Evolutionary conservation across 768 basidiomycete species (phyloP), one percentile per base, ranked within the genome.

Genomic region (Scleroderma bovista): DNA sequence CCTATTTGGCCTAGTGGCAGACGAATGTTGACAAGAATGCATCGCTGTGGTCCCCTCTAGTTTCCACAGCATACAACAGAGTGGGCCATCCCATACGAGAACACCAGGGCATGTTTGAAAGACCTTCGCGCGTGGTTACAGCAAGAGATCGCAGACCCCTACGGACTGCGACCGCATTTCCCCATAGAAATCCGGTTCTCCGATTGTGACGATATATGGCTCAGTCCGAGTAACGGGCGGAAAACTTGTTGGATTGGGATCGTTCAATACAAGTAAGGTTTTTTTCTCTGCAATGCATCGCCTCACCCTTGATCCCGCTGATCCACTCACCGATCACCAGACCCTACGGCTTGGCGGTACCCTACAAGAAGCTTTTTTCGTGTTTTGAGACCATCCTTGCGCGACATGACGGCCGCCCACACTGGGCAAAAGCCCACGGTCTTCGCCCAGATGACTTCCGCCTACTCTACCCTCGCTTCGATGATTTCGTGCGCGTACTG

Each of bases 161-260:
- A 79, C 39, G 95, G 94, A 11, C 72, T 94, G 41, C 78, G 90
- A 26, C 86, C 89, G 2, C 93, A 98, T 64, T 96, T 93, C 64
- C 88, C 91, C 1, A 76, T 99, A 59, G 96, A 98, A 71, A 80
- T 99, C 47, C 80, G 96, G 10, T 93, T 90, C 66, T 86, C 91
- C 39, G 81, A 83, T 13, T 74, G 76, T 20, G 96, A 98, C 67
- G 90, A 96, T 61, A 88, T 96, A 46, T 97, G 91, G 91, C 75
- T 99, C 29, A 92, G 88, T 64, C 96, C 96, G 2, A 86, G 86
- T 60, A 81, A 80, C 61, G 85, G 84, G 46, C 77, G 81, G 50
- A 73, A 70, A 63, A 93, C 88, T 8, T 88, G 85, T 57, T 99
- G 93, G 88, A 90, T 99, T 52, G 96, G 96, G n/a, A 82, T 98